A percentile compares a stretch with the other conserved stretches of the same genome.
These are phyloP conservation scores for Rhizopogon sp. DNA, from an alignment of 768 basidiomycete genomes.

Conservation along the genomic window DNA sequence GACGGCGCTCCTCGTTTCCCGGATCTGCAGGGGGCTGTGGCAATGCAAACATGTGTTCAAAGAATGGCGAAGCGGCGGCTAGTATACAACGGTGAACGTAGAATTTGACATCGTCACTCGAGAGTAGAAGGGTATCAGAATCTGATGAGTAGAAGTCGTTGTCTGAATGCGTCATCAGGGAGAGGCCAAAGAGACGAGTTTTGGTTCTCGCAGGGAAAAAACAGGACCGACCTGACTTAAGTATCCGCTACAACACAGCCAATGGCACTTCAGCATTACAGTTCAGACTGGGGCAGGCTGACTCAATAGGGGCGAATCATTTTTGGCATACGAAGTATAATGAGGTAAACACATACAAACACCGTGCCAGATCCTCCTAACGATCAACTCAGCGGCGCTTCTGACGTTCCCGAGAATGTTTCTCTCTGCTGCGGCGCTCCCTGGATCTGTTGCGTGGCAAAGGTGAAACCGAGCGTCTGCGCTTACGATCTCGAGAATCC, in stretches of 20 bases:
- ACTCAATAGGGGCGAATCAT: background rate
- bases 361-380: conserved; percentile 16
- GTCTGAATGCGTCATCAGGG: conserved; percentile 22
- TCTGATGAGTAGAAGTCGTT: conserved; percentile 40
- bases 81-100: conserved; percentile 60
- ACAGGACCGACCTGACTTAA: too few relatives aligned
- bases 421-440: conserved; percentile 26
- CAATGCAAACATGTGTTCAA: conserved; percentile 61
- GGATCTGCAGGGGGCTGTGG: conserved; percentile 41
- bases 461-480: conserved; percentile 21
- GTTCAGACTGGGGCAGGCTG: background rate
- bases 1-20: conserved; percentile 21
- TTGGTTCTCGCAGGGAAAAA: conserved; percentile 6
- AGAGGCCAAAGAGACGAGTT: conserved; percentile 5
- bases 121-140: conserved; percentile 51
- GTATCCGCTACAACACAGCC: background rate
- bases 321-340: background rate
- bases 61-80: conserved; percentile 61
- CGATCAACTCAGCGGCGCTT: conserved; percentile 10
- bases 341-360: conserved; percentile 15
- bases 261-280: background rate
- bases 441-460: conserved; percentile 15
- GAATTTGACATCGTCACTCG: conserved; percentile 43
- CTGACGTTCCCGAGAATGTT: conserved; percentile 35
- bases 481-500: conserved; percentile 17